Evolutionary conservation across 1,284 basidiomycete species (phyloP).

Genomic region (Cryptococcus hybrid): DNA sequence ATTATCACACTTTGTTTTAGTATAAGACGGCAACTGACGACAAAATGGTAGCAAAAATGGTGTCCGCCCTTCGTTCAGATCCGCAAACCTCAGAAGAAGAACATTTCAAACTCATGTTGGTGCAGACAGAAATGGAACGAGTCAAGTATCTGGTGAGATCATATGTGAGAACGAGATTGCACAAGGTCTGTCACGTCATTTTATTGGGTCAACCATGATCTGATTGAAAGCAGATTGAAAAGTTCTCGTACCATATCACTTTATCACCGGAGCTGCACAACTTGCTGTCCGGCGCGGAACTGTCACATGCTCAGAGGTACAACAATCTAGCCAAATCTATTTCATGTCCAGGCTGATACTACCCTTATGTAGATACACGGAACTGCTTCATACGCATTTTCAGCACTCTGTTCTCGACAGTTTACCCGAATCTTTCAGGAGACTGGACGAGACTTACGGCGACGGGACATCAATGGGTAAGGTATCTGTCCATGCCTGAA

Average conservation of each 20-base stretch:
- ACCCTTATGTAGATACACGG: conserved; percentile 60
- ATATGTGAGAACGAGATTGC: conserved; percentile 78
- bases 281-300: conserved; percentile 72
- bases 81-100: conserved; percentile 81
- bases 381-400: conserved; percentile 70
- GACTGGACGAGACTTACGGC: conserved; percentile 65
- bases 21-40: background rate
- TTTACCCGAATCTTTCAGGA: conserved; percentile 68
- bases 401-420: conserved; percentile 70
- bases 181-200: conserved; percentile 62
- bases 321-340: conserved; percentile 18
- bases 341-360: background rate
- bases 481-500: conserved; percentile 22
- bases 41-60: conserved; percentile 36
- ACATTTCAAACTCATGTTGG: conserved; percentile 83
- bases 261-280: conserved; percentile 65
- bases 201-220: background rate
- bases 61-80: conserved; percentile 62
- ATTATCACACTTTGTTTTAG: background rate
- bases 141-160: conserved; percentile 85
- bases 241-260: conserved; percentile 73
- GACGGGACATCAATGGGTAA: conserved; percentile 71
- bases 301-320: conserved; percentile 70
- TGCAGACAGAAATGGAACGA: conserved; percentile 87
- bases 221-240: conserved; percentile 67